These are phyloP conservation scores for Acacia melanoxylon DNA, from an alignment of 306 rosid genomes.

Conservation along the genomic window DNA sequence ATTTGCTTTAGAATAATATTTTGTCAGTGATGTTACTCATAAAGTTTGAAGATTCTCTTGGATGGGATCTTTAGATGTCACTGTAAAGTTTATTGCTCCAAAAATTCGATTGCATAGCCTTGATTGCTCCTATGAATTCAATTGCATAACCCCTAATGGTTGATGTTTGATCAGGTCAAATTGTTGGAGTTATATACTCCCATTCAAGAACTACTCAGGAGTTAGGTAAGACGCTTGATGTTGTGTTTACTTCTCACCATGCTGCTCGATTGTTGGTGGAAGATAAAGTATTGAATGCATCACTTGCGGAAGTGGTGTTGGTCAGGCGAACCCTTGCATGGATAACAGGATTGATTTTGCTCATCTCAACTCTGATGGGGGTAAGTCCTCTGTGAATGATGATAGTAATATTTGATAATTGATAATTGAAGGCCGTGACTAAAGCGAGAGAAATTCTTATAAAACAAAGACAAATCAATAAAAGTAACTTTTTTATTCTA, in stretches of 20 bases:
- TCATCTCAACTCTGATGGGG: conserved; percentile 84
- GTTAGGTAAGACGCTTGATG: conserved; percentile 55
- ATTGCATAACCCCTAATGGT: conserved; percentile 25
- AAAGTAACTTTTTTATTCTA: not conserved
- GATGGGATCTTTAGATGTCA: conserved; percentile 20
- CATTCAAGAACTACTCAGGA: conserved; percentile 42
- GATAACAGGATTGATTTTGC: conserved; percentile 81
- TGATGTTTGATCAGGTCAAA: conserved; percentile 71
- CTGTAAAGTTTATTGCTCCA: not conserved
- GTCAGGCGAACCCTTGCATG: conserved; percentile 85
- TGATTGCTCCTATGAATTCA: conserved; percentile 8
- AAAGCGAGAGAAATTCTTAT: not conserved
- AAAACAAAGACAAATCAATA: not conserved
- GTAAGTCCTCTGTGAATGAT: conserved; percentile 47
- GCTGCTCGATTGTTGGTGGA: conserved; percentile 72
- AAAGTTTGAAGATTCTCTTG: not conserved
- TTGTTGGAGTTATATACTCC: conserved; percentile 80
- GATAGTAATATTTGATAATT: not conserved
- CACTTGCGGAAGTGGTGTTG: conserved; percentile 48
- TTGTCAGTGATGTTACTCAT: conserved; percentile 20
- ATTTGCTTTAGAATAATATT: conserved; percentile 23
- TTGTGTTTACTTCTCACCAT: conserved; percentile 48
- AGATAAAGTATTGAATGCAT: conserved; percentile 32
- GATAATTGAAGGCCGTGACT: not conserved
- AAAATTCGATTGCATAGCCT: conserved; percentile 22